A percentile compares a stretch with the other conserved stretches of the same genome.
These are phyloP conservation scores for Domatiomyces globalis DNA, from an alignment of 2,329 filamentous ascomycete genomes.

Conservation along the genomic window DNA sequence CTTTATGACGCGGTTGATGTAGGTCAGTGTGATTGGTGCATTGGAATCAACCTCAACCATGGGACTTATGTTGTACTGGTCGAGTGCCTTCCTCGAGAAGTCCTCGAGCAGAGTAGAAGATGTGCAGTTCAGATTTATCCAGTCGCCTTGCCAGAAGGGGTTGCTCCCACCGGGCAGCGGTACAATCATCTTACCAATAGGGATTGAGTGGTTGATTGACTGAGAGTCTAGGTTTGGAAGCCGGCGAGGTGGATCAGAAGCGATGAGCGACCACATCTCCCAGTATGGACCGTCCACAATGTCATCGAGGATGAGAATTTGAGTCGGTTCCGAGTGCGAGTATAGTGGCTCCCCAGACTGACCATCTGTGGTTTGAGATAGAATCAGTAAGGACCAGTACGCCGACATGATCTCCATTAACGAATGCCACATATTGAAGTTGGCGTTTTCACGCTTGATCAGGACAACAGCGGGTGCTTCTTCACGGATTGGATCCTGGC, in stretches of 20 bases:
- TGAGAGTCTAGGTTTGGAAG: background rate
- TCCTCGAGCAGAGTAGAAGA: conserved; percentile 21
- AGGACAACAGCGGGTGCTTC: too few relatives aligned
- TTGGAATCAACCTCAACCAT: background rate
- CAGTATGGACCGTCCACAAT: conserved; percentile 24
- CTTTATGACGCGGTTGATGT: conserved; percentile 23
- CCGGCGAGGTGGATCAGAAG: conserved; percentile 3
- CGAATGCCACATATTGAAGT: too few relatives aligned
- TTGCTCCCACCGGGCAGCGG: conserved; percentile 30
- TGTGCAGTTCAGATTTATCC: conserved; percentile 22
- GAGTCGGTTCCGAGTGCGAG: conserved; percentile 11
- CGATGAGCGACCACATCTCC: conserved; percentile 27
- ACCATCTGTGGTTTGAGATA: too few relatives aligned
- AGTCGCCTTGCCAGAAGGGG: conserved; percentile 32
- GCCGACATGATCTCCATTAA: too few relatives aligned
- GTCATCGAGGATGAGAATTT: conserved; percentile 27
- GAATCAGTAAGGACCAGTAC: background rate
- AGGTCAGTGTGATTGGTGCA: conserved; percentile 22
- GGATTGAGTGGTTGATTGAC: background rate
- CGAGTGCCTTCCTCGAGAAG: conserved; percentile 24
- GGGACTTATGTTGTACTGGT: conserved; percentile 18
- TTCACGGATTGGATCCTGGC: too few relatives aligned
- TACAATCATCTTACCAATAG: conserved; percentile 24
- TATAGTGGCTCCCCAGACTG: too few relatives aligned
- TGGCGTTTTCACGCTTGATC: too few relatives aligned